These are phyloP conservation scores for Yamadazyma sp. DNA, from an alignment of 1,139 yeast species.

Conservation along the genomic window DNA sequence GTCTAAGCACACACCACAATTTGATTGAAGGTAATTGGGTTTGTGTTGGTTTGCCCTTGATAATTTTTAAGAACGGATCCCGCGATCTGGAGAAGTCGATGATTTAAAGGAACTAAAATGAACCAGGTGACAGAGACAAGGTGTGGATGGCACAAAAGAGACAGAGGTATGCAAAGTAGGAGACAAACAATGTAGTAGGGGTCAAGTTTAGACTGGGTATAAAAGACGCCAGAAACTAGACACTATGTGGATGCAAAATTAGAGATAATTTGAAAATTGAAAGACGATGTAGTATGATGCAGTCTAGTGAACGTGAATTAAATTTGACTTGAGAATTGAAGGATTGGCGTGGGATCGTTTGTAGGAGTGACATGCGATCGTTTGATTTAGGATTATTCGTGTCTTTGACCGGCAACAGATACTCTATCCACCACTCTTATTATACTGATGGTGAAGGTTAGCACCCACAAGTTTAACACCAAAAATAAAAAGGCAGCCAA, in stretches of 20 bases:
- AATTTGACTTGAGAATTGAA: too few relatives aligned
- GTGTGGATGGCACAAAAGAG: not conserved
- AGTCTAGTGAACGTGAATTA: too few relatives aligned
- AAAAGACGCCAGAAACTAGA: too few relatives aligned
- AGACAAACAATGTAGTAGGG: too few relatives aligned
- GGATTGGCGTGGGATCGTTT: too few relatives aligned
- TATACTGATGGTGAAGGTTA: slow-evolving; percentile 80
- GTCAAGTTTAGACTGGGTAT: too few relatives aligned
- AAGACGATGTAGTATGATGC: too few relatives aligned
- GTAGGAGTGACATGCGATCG: too few relatives aligned
- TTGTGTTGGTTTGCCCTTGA: slow-evolving; percentile 6
- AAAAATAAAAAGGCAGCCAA: slow-evolving; percentile 77
- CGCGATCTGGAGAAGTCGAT: not conserved
- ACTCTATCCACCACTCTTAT: slow-evolving; percentile 71
- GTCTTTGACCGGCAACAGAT: slow-evolving; percentile 14
- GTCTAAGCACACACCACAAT: not conserved
- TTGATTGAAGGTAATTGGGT: slow-evolving; percentile 21
- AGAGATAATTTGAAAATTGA: too few relatives aligned
- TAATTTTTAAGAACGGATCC: not conserved
- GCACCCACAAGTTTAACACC: slow-evolving; percentile 77
- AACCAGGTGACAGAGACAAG: not conserved
- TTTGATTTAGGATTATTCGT: too few relatives aligned
- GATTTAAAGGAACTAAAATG: not conserved
- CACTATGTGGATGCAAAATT: too few relatives aligned
- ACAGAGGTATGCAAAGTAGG: too few relatives aligned